Conservation (phyloP, 2,329 filamentous ascomycete genomes). For the Cercospora sp. region DNA sequence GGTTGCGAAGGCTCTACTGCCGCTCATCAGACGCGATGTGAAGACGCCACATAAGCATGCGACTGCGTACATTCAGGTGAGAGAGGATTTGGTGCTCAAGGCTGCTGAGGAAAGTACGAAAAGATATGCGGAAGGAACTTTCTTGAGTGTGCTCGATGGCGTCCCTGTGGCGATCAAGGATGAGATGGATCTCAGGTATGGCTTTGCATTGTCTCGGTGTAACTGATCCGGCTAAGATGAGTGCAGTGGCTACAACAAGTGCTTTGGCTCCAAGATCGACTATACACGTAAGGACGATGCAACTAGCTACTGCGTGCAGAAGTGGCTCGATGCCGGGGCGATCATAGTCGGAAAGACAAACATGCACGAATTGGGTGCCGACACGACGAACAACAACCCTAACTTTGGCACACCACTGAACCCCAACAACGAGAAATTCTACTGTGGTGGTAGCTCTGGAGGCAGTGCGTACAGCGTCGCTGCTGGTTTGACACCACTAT, state of each 20-base stretch:
- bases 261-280: constrained; percentile 63
- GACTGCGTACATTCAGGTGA: constrained; percentile 69
- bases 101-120: constrained; percentile 72
- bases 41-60: constrained; percentile 59
- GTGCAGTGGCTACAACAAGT: constrained; percentile 64
- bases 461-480: constrained; percentile 71
- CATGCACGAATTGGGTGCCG: constrained; percentile 79
- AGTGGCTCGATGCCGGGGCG: constrained; percentile 72
- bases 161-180: constrained; percentile 84
- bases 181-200: constrained; percentile 60
- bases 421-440: constrained; percentile 74
- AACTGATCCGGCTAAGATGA: background rate
- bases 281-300: constrained; percentile 52
- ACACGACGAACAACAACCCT: constrained; percentile 74
- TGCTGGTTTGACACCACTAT: constrained; percentile 71
- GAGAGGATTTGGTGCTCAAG: constrained; percentile 61
- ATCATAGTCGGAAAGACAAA: constrained; percentile 73
- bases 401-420: constrained; percentile 73
- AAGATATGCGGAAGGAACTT: constrained; percentile 66
- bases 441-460: constrained; percentile 77
- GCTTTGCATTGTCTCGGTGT: background rate
- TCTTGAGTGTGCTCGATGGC: constrained; percentile 72
- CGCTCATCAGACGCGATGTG: constrained; percentile 64
- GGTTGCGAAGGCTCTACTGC: constrained; percentile 70
- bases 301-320: constrained; percentile 69